Conservation (phyloP, 2,329 filamentous ascomycete species). For the Diaporthe sp. region DNA sequence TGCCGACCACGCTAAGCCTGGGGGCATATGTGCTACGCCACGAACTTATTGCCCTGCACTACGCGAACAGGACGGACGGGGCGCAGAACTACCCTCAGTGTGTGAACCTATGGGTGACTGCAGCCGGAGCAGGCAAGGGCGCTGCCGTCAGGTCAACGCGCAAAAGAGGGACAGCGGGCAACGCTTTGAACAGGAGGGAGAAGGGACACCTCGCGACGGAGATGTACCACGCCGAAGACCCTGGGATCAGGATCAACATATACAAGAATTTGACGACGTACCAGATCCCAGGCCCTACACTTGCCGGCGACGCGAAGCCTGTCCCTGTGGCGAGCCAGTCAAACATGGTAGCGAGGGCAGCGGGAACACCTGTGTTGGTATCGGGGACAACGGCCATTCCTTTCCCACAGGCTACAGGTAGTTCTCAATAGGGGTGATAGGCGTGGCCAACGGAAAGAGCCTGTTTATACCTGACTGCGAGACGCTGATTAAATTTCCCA, state of each 20-base stretch:
- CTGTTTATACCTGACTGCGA: background rate
- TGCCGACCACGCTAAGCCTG: slow-evolving; percentile 56
- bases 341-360: slow-evolving; percentile 38
- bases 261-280: slow-evolving; percentile 44
- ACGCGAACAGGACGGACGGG: slow-evolving; percentile 43
- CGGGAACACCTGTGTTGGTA: slow-evolving; percentile 47
- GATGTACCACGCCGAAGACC: slow-evolving; percentile 45
- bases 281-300: slow-evolving; percentile 47
- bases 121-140: background rate
- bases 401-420: slow-evolving; percentile 24
- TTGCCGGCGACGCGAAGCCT: slow-evolving; percentile 45
- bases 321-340: slow-evolving; percentile 45
- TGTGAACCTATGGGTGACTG: slow-evolving; percentile 48
- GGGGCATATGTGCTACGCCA: slow-evolving; percentile 68
- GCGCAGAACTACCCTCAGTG: slow-evolving; percentile 52
- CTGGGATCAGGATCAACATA: slow-evolving; percentile 47
- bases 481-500: too few relatives aligned
- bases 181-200: background rate
- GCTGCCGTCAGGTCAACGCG: background rate
- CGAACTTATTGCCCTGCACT: slow-evolving; percentile 61
- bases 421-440: fast-evolving
- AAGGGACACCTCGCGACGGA: slow-evolving; percentile 42
- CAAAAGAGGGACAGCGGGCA: slow-evolving; percentile 21
- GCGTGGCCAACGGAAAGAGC: background rate
- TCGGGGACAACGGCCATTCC: slow-evolving; percentile 42